Conservation (phyloP, 306 rosid species). For the Mimosa bimucronata region DNA sequence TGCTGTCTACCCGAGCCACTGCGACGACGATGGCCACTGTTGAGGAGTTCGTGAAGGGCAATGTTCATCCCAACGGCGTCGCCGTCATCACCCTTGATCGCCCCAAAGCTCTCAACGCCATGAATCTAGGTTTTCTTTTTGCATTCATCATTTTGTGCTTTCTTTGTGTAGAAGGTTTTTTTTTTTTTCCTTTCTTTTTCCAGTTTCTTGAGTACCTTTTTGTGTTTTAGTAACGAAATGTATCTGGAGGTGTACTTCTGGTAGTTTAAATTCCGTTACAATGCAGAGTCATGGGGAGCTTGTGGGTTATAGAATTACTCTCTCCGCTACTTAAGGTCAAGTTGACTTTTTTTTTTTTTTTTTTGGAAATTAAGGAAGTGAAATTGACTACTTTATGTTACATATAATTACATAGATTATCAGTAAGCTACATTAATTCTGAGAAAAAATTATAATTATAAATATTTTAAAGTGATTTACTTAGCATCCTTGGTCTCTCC, state of each 20-base stretch:
- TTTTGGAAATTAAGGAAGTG: too few relatives aligned
- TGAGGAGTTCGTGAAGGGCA: slow-evolving; percentile 80
- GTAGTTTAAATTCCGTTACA: slow-evolving; percentile 15
- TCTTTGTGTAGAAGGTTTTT: not conserved
- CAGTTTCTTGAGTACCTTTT: not conserved
- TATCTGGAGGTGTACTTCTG: slow-evolving; percentile 4
- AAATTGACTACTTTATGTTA: too few relatives aligned
- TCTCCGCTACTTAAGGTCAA: too few relatives aligned
- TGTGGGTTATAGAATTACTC: slow-evolving; percentile 20
- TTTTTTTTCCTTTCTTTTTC: too few relatives aligned
- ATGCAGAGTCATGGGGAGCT: slow-evolving; percentile 11
- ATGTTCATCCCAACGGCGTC: slow-evolving; percentile 80
- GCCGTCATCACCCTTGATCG: slow-evolving; percentile 95
- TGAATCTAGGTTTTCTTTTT: slow-evolving; percentile 71
- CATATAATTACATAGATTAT: too few relatives aligned
- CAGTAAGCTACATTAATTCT: too few relatives aligned
- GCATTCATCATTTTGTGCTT: not conserved
- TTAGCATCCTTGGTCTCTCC: too few relatives aligned
- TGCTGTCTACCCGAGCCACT: slow-evolving; percentile 48
- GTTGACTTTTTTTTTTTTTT: too few relatives aligned
- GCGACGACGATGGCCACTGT: slow-evolving; percentile 65
- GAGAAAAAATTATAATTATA: too few relatives aligned
- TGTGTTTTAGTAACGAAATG: slow-evolving; percentile 19
- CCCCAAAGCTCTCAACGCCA: slow-evolving; percentile 98
- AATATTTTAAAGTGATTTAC: too few relatives aligned